Base-by-base conservation (phyloP, 2,329 filamentous ascomycete species). In the Neocatenulostroma microsporum region DNA sequence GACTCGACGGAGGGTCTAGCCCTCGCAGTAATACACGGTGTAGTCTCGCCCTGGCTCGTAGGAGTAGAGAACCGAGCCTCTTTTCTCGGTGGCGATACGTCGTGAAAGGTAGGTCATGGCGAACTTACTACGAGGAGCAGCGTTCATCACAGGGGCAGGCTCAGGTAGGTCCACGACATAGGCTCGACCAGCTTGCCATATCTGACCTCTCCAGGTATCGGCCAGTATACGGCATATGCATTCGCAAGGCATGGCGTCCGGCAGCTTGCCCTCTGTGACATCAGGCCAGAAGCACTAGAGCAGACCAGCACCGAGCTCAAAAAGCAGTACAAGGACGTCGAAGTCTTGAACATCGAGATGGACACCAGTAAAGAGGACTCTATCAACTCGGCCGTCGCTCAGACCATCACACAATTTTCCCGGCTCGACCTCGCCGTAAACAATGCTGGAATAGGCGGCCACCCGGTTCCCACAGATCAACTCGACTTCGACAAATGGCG, bases 371-470 rank as follows among this genome's bases (percentile, higher is more conserved):
- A 36, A 25, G 47, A 50, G 21, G 25, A 35, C 12, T 39, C 41
- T 21, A 41, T 51, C 48, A 55, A 68, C 30, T 40, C 41, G 8
- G 54, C 54, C 11, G 53, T 64, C 46, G 34, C 62, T 0, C 36
- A 53, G 0, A 67, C 74, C 0, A 10, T 74, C 3, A 36, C 58
- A 1, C 48, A 53, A 1, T 80, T 72, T 42, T 73, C 72, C 1
- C 62, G 71, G 1, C 45, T 81, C 1, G 74, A 81, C 47, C 73
- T 81, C 17, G 60, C 81, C 1, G 60, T 80, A 32, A 81, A 81
- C 50, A 76, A 75, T 42, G 77, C 80, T 2, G 78, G 77, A 0
- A 63, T 80, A 14, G 62, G 64, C 5, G 77, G 76, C 0, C 65
- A 73, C 62, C 19, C 49, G 12, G n/a, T n/a, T n/a, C 53, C 55